Percentiles rank a stretch among this genome's conserved stretches.
These are phyloP conservation scores for Oryza officinalis DNA, from an alignment of 176 grass and related monocot species.

Conservation along the genomic window DNA sequence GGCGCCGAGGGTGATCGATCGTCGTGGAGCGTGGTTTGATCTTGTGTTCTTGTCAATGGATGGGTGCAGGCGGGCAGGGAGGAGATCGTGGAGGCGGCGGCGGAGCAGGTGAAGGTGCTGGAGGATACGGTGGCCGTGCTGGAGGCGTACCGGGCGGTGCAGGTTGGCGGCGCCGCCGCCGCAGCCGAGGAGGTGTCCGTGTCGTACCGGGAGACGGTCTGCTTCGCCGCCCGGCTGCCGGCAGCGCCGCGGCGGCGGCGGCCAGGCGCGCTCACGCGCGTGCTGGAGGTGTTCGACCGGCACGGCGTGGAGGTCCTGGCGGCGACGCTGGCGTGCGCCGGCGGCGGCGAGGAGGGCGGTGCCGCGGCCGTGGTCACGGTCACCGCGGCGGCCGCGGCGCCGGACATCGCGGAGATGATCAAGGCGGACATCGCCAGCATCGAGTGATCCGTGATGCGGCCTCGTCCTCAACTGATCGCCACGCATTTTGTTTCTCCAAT, in stretches of 20 bases:
- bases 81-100: conserved; percentile 32
- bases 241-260: not conserved
- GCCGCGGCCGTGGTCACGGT: conserved; percentile 10
- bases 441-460: not conserved
- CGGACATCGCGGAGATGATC: conserved; percentile 35
- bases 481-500: not conserved
- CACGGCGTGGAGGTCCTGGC: conserved; percentile 30
- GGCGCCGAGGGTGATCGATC: no score
- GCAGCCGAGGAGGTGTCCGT: not conserved
- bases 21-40: no score
- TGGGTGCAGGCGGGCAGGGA: not conserved
- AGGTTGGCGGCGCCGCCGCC: not conserved
- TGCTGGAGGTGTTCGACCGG: conserved; percentile 40
- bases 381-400: conserved; percentile 27
- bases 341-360: not conserved
- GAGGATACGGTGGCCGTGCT: conserved; percentile 39
- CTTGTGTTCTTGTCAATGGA: no score
- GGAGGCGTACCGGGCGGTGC: conserved; percentile 31
- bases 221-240: conserved; percentile 21
- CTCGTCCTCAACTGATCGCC: not conserved
- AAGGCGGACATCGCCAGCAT: conserved; percentile 41
- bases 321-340: not conserved
- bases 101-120: conserved; percentile 29
- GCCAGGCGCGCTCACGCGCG: conserved; percentile 17
- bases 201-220: conserved; percentile 18